Evolutionary conservation across 1,139 yeast species (phyloP), one percentile per base, ranked within the genome.

Genomic region (Geotrichum candidum): DNA sequence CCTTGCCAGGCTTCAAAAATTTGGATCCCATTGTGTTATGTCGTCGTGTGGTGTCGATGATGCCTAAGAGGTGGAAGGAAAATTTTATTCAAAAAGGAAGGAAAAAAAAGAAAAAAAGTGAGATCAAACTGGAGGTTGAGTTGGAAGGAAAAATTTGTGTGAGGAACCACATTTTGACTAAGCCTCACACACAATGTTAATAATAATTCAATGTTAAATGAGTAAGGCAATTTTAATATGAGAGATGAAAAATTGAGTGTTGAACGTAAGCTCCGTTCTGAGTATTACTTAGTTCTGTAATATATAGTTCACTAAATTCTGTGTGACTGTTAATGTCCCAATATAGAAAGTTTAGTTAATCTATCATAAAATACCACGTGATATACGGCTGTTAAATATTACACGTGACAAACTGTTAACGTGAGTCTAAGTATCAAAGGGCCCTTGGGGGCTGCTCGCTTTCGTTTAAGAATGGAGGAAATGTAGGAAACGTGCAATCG

Each of bases 1-100:
- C 98, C 90, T 90, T 92, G 87, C 97, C 97, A 81, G 97, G 89
- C 86, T 92, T 92, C 84, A 92, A 87, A 88, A 92, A 92, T 84
- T 92, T 92, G 84, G 96, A 74, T 66, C 73, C 75, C 75, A 73
- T 72, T 67, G 54, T 59, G 64, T 65, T 63, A 62, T 57, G 64
- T 64, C 67, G 66, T 56, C 63, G 63, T 56, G 50, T 58, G 54
- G 58, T 57, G 64, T 59, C 62, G 64, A 60, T 56, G 58, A 54
- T 54, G 64, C 64, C 61, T 56, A 59, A 56, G 41, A 62, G 56
- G 58, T 56, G 59, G 61, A 53, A 55, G 54, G 64, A 60, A 62
- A 62, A 60, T 60, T 60, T 60, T 60, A 53, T 59, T 55, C 58
- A 61, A 54, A 51, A 50, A 52, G 51, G 52, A 52, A 51, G 46